Percentiles rank a stretch among this genome's conserved stretches.
Evolutionary conservation across 176 grass and related monocot species (phyloP).

Genomic region (Eragrostis curvula): DNA sequence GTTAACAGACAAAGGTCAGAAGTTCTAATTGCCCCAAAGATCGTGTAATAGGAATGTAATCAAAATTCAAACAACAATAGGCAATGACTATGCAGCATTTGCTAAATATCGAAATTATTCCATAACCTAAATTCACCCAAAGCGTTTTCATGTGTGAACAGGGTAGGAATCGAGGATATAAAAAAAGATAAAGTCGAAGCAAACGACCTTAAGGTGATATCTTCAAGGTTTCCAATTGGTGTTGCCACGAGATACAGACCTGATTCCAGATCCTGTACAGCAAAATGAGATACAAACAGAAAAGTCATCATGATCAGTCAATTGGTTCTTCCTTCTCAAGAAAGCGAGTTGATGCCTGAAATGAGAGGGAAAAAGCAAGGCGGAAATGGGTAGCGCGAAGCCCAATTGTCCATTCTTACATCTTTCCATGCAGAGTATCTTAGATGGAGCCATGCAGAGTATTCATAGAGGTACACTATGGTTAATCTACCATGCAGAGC

Average conservation of each 20-base stretch:
- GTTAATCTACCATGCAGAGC: background rate
- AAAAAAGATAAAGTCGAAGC: background rate
- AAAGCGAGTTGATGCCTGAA: background rate
- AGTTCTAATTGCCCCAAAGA: background rate
- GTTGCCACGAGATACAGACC: slow-evolving; percentile 95
- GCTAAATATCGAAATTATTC: slow-evolving; percentile 4
- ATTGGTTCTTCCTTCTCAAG: background rate
- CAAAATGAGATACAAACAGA: slow-evolving; percentile 21
- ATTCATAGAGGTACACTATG: background rate
- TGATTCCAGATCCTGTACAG: slow-evolving; percentile 66
- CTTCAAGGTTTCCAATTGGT: slow-evolving; percentile 98
- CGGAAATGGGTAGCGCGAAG: background rate
- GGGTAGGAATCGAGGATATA: background rate
- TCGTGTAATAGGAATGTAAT: background rate
- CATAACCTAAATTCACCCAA: background rate
- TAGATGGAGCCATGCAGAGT: background rate
- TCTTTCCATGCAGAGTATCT: background rate
- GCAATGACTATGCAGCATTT: background rate
- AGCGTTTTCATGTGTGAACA: background rate
- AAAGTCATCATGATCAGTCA: background rate
- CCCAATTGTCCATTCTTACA: background rate
- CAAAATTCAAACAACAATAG: background rate
- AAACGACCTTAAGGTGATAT: slow-evolving; percentile 89
- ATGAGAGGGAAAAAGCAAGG: too few species aligned
- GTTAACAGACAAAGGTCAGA: background rate